phyloP scores from a whole-genome alignment of 805 yeast species.

The Saturnispora zaruensis region DNA sequence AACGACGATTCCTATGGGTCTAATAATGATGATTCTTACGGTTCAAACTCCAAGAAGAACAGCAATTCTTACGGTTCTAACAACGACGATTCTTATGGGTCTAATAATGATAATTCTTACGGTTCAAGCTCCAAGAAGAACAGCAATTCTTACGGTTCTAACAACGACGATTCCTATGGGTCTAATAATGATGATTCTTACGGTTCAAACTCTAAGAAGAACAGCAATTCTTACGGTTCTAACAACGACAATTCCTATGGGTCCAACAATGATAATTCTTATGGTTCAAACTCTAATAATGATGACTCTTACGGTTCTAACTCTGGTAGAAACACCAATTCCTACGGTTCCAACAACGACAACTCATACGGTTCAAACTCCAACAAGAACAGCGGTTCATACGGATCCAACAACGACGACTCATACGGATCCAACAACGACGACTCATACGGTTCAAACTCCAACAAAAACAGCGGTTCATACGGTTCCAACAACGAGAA shows the following conservation, averaged over 20 bases:
- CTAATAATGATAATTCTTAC: slow-evolving; percentile 20
- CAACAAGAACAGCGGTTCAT: neutral
- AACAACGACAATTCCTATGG: slow-evolving; percentile 18
- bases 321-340: slow-evolving; percentile 7
- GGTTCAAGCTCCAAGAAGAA: slow-evolving; percentile 26
- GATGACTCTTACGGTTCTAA: slow-evolving; percentile 24
- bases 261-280: slow-evolving; percentile 11
- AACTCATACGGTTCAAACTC: slow-evolving; percentile 12
- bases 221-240: slow-evolving; percentile 24
- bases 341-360: slow-evolving; percentile 22
- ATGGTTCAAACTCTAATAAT: slow-evolving; percentile 19
- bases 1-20: slow-evolving; percentile 25
- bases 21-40: neutral
- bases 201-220: slow-evolving; percentile 20
- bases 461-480: slow-evolving; percentile 1
- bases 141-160: slow-evolving; percentile 22
- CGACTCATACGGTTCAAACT: slow-evolving; percentile 11
- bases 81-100: slow-evolving; percentile 18
- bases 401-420: slow-evolving; percentile 22
- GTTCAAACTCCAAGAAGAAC: slow-evolving; percentile 11
- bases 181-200: slow-evolving; percentile 12
- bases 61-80: slow-evolving; percentile 13
- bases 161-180: slow-evolving; percentile 18
- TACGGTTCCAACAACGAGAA: slow-evolving; percentile 22
- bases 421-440: slow-evolving; percentile 11